Percentiles rank a stretch among this genome's conserved stretches.
Evolutionary conservation across 2,329 filamentous ascomycete genomes (phyloP).

Genomic region (Emmonsiellopsis sp.): DNA sequence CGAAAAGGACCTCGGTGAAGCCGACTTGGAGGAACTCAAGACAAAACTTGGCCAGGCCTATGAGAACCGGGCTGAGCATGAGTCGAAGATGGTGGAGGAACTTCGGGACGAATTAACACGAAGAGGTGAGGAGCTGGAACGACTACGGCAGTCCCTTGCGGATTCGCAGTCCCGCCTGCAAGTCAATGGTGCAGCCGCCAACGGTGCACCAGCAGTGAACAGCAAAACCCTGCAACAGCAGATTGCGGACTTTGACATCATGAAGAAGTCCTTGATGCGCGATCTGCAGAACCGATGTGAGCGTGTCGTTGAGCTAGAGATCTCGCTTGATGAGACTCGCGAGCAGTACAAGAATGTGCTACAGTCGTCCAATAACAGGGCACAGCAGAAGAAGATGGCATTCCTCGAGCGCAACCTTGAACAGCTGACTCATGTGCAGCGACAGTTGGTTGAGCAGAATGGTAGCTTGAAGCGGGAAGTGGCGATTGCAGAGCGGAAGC

Average conservation of each 20-base stretch:
- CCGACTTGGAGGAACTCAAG: conserved; percentile 78
- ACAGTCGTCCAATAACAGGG: conserved; percentile 91
- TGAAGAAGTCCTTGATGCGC: conserved; percentile 99
- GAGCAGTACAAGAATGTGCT: conserved; percentile 99
- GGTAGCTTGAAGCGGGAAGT: conserved; percentile 97
- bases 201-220: conserved; percentile 51
- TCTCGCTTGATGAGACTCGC: conserved; percentile 90
- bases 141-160: conserved; percentile 71
- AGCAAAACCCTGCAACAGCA: conserved; percentile 95
- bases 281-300: conserved; percentile 98
- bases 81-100: conserved; percentile 64
- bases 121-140: conserved; percentile 72
- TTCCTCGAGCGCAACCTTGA: conserved; percentile 97
- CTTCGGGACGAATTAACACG: conserved; percentile 66
- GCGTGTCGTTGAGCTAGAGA: conserved; percentile 94
- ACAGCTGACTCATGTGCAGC: conserved; percentile 92
- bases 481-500: conserved; percentile 92
- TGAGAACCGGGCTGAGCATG: conserved; percentile 62
- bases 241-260: conserved; percentile 95
- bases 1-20: conserved; percentile 66
- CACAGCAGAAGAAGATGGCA: conserved; percentile 99
- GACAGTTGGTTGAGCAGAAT: conserved; percentile 97
- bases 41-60: conserved; percentile 68
- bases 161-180: conserved; percentile 52
- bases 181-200: conserved; percentile 51